These are phyloP conservation scores for Glycine latifolia DNA, from an alignment of 306 rosid genomes.

Conservation along the genomic window DNA sequence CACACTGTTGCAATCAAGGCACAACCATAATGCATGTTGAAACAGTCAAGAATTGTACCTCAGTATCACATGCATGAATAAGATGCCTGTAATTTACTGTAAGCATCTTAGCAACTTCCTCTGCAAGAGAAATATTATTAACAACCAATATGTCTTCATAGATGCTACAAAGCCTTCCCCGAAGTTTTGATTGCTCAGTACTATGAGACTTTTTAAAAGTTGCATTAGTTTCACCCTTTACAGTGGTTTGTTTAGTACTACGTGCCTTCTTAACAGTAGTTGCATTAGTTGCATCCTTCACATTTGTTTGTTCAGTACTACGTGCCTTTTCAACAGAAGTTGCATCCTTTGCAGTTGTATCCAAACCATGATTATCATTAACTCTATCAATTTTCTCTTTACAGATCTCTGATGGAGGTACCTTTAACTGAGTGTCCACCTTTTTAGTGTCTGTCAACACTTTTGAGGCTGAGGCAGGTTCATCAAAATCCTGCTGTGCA, in stretches of 20 bases:
- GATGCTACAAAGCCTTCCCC: constrained; percentile 64
- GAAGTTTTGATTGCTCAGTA: constrained; percentile 51
- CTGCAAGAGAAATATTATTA: constrained; percentile 67
- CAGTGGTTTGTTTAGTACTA: constrained; percentile 42
- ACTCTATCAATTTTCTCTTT: constrained; percentile 45
- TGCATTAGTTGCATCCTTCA: constrained; percentile 26
- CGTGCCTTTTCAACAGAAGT: constrained; percentile 1
- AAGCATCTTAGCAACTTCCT: constrained; percentile 75
- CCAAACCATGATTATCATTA: constrained; percentile 43
- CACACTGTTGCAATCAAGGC: constrained; percentile 14
- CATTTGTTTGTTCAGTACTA: constrained; percentile 43
- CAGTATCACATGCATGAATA: constrained; percentile 98
- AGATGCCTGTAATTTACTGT: constrained; percentile 76
- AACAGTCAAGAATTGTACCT: constrained; percentile 60
- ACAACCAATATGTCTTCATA: constrained; percentile 80
- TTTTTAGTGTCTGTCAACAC: constrained; percentile 39
- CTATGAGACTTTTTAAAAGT: constrained; percentile 7
- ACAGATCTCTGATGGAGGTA: constrained; percentile 9
- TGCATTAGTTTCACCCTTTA: constrained; percentile 27
- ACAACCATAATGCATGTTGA: constrained; percentile 34
- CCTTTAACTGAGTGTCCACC: constrained; percentile 27
- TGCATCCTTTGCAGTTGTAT: constrained; percentile 38
- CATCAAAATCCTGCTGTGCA: constrained; percentile 38
- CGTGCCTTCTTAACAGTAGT: constrained; percentile 17
- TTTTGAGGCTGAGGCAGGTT: constrained; percentile 41